phyloP scores from a whole-genome alignment of 106 monocot species.

The Gastrodia elata region DNA sequence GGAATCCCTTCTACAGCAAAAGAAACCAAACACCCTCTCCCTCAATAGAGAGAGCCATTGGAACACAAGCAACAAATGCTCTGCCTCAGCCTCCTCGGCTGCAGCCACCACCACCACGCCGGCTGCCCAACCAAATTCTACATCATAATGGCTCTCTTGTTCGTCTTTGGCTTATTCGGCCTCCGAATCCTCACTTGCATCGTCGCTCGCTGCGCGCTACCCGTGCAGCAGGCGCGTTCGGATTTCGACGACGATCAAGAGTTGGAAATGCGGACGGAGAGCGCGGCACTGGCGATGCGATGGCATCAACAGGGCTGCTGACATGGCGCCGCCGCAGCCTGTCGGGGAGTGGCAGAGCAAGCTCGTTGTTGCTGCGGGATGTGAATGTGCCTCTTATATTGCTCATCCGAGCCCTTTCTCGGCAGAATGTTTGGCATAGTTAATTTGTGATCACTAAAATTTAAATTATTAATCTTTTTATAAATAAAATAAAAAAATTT shows the following conservation, averaged over 20 bases:
- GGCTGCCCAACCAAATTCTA: neutral
- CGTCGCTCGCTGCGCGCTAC: neutral
- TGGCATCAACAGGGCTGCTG: neutral
- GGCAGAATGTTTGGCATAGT: neutral
- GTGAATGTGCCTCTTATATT: neutral
- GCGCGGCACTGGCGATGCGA: neutral
- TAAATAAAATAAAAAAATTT: no score
- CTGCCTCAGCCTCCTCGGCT: neutral
- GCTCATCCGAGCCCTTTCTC: neutral
- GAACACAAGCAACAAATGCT: neutral
- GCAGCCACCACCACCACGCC: neutral
- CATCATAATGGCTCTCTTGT: conserved; percentile 2
- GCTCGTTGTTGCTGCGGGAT: neutral
- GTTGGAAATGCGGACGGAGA: neutral
- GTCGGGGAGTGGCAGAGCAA: conserved; percentile 3
- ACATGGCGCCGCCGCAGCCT: neutral
- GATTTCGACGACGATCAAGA: neutral
- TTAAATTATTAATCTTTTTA: no score
- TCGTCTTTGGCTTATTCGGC: conserved; percentile 2
- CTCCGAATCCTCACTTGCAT: conserved; percentile 1
- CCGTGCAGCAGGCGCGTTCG: neutral
- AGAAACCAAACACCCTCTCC: neutral
- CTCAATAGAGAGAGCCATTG: neutral
- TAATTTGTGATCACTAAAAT: no score
- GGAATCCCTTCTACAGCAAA: neutral